Evolutionary conservation across 2,329 filamentous ascomycete genomes (phyloP).

Genomic region (Drechslerella dactyloides): DNA sequence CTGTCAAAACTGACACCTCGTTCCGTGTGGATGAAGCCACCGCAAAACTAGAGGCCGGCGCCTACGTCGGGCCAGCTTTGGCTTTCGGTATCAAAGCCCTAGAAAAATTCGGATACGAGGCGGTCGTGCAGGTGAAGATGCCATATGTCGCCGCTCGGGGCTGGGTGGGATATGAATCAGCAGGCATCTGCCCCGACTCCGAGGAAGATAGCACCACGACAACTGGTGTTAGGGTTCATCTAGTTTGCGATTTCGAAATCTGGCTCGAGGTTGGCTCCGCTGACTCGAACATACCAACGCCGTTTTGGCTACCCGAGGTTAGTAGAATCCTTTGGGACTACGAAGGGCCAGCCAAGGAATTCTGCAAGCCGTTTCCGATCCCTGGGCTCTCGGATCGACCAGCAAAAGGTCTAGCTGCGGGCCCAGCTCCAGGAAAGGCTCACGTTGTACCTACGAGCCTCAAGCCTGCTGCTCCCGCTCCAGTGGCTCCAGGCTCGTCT

Average conservation of each 20-base stretch:
- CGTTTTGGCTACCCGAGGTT: slow-evolving; percentile 11
- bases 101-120: slow-evolving; percentile 49
- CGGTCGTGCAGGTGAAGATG: slow-evolving; percentile 50
- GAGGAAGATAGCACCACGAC: slow-evolving; percentile 10
- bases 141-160: slow-evolving; percentile 48
- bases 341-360: slow-evolving; percentile 4
- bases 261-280: slow-evolving; percentile 23
- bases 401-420: background rate
- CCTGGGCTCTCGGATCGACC: slow-evolving; percentile 23
- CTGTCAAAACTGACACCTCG: slow-evolving; percentile 51
- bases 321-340: slow-evolving; percentile 34
- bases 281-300: slow-evolving; percentile 1
- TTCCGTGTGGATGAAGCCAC: slow-evolving; percentile 54
- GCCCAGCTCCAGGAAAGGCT: no score
- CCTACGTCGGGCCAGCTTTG: slow-evolving; percentile 52
- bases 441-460: no score
- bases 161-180: slow-evolving; percentile 31
- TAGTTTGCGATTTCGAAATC: slow-evolving; percentile 15
- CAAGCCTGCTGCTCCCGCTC: background rate
- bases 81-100: slow-evolving; percentile 54
- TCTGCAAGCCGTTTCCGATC: slow-evolving; percentile 22
- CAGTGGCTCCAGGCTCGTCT: no score
- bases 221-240: slow-evolving; percentile 17
- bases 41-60: slow-evolving; percentile 52
- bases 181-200: slow-evolving; percentile 23